Evolutionary conservation across 176 grass and related monocot species (phyloP).

Genomic region (Aegilops speltoides): DNA sequence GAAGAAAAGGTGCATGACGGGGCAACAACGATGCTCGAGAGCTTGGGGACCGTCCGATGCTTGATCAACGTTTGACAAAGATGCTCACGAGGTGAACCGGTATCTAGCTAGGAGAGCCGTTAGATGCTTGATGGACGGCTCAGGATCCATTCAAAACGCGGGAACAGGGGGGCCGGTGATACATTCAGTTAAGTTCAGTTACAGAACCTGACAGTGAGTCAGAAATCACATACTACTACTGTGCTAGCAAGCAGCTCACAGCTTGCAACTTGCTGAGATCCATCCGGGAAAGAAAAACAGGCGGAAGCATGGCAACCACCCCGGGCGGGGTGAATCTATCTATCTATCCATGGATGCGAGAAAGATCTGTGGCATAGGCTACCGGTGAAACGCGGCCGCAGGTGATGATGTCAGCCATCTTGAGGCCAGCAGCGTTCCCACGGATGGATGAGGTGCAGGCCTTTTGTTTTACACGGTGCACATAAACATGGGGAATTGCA

Average conservation of each 20-base stretch:
- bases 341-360: not conserved
- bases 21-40: too few relatives aligned
- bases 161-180: too few relatives aligned
- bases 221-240: not conserved
- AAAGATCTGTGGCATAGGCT: not conserved
- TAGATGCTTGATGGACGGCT: too few relatives aligned
- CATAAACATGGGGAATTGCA: constrained; percentile 6
- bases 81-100: too few relatives aligned
- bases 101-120: too few relatives aligned
- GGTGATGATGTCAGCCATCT: not conserved
- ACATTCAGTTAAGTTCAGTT: too few relatives aligned
- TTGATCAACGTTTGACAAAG: too few relatives aligned
- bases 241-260: not conserved
- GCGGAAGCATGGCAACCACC: not conserved
- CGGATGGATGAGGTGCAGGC: constrained; percentile 21
- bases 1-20: too few relatives aligned
- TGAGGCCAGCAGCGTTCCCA: constrained; percentile 22
- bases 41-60: too few relatives aligned
- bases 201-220: not conserved
- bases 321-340: not conserved
- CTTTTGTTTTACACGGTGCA: not conserved
- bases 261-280: constrained; percentile 5
- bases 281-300: not conserved
- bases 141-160: too few relatives aligned
- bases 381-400: not conserved